Percentiles rank a stretch among this genome's conserved stretches.
phyloP scores from a whole-genome alignment of 805 yeast genomes.

The Wickerhamomyces canadensis region DNA sequence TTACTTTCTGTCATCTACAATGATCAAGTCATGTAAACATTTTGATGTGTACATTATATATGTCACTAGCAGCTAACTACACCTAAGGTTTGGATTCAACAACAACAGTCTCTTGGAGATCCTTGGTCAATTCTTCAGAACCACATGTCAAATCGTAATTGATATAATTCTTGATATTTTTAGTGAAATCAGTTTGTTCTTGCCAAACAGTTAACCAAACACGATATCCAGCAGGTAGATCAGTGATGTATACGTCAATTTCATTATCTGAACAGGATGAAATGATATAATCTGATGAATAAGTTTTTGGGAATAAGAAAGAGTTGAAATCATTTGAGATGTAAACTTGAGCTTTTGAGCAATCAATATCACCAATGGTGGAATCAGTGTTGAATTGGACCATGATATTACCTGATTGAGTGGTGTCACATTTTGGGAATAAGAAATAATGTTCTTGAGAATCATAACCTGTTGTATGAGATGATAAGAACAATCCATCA shows the following conservation, averaged over 20 bases:
- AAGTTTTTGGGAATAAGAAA: conserved; percentile 27
- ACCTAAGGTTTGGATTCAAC: too few species aligned
- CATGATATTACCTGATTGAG: conserved; percentile 22
- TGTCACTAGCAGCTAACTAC: too few species aligned
- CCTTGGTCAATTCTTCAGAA: conserved; percentile 1
- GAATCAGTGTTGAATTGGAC: conserved; percentile 18
- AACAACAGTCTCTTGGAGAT: conserved; percentile 1
- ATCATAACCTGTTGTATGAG: conserved; percentile 28
- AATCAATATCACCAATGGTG: conserved; percentile 17
- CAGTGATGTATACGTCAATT: conserved; percentile 15
- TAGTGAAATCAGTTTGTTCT: conserved; percentile 6
- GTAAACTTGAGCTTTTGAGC: conserved; percentile 16
- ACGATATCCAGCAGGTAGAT: conserved; percentile 23
- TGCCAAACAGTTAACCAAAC: conserved; percentile 30
- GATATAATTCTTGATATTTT: conserved; percentile 5
- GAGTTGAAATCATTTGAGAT: conserved; percentile 27
- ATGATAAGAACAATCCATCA: conserved; percentile 18
- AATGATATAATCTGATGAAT: conserved; percentile 5
- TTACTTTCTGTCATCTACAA: too few species aligned
- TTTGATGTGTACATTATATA: too few species aligned
- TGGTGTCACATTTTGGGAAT: conserved; percentile 27
- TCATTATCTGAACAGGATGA: conserved; percentile 23
- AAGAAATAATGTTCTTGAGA: conserved; percentile 28
- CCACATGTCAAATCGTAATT: conserved; percentile 13
- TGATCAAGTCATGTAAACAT: too few species aligned